Evolutionary conservation across 768 basidiomycete genomes (phyloP).

Genomic region (Lactarius quietus): DNA sequence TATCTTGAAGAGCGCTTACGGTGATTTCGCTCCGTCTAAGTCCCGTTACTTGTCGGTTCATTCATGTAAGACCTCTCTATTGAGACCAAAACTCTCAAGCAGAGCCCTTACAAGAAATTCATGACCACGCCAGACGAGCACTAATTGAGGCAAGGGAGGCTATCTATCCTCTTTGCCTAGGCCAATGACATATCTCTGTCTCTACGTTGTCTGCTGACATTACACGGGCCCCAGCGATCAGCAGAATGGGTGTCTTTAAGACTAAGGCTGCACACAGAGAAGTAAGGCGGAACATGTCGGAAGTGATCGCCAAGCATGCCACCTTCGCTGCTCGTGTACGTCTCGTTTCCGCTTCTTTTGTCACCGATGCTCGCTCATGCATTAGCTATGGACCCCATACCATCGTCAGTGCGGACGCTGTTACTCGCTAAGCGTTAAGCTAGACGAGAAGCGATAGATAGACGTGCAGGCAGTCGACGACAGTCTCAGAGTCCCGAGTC

Average conservation of each 20-base stretch:
- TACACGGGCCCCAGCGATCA: constrained; percentile 2
- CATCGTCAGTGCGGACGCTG: constrained; percentile 24
- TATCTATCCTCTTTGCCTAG: constrained; percentile 11
- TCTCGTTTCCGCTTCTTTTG: neutral
- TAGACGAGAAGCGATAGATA: constrained; percentile 47
- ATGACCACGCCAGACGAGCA: neutral
- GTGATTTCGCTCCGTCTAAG: neutral
- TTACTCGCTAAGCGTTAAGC: constrained; percentile 32
- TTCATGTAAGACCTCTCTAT: constrained; percentile 12
- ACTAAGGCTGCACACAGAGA: constrained; percentile 56
- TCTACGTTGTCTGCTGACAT: neutral
- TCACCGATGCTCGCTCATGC: neutral
- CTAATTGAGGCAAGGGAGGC: constrained; percentile 18
- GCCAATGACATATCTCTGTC: neutral
- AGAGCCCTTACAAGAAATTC: constrained; percentile 14
- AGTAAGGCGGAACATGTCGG: too few relatives aligned
- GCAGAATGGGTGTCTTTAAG: constrained; percentile 25
- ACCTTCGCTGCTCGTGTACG: constrained; percentile 52
- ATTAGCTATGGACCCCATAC: constrained; percentile 13
- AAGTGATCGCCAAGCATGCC: constrained; percentile 48
- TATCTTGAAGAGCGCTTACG: neutral
- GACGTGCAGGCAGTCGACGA: constrained; percentile 48
- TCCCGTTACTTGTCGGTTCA: neutral
- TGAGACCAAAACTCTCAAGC: constrained; percentile 22
- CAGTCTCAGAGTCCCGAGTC: constrained; percentile 32